A percentile compares a stretch with the other conserved stretches of the same genome.
Evolutionary conservation across 129 eudicot genomes (phyloP).

Genomic region (Artemisia argyi): DNA sequence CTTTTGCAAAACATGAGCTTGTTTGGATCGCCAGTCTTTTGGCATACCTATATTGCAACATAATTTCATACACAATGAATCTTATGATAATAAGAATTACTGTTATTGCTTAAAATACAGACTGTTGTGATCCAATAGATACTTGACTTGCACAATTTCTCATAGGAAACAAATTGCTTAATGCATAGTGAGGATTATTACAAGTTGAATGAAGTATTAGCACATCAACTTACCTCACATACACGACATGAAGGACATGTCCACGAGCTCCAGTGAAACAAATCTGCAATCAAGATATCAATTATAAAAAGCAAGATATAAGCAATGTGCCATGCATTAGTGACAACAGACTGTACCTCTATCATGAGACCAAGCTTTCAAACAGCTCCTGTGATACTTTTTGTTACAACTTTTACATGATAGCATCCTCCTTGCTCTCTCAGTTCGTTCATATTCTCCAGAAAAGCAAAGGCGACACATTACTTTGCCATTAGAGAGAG

Average conservation of each 20-base stretch:
- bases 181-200: slow-evolving; percentile 1
- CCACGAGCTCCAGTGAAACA: slow-evolving; percentile 98
- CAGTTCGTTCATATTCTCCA: slow-evolving; percentile 87
- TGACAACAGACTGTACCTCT: slow-evolving; percentile 54
- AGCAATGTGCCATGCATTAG: background rate
- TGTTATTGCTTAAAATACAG: background rate
- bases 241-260: slow-evolving; percentile 85
- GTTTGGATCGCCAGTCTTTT: slow-evolving; percentile 85
- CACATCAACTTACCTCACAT: slow-evolving; percentile 63
- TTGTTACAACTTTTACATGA: slow-evolving; percentile 84
- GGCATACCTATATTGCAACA: slow-evolving; percentile 58
- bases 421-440: slow-evolving; percentile 85
- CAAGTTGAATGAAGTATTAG: slow-evolving; percentile 1
- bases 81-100: no score
- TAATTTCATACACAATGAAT: background rate
- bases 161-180: background rate
- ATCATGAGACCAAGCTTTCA: slow-evolving; percentile 86
- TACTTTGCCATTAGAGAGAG: slow-evolving; percentile 57
- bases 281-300: slow-evolving; percentile 54
- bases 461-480: slow-evolving; percentile 89
- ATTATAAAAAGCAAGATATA: slow-evolving; percentile 19
- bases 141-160: slow-evolving; percentile 14
- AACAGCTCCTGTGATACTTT: slow-evolving; percentile 86
- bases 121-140: background rate
- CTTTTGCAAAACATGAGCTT: slow-evolving; percentile 94